A percentile compares a stretch with the other conserved stretches of the same genome.
These are phyloP conservation scores for Claviceps digitariae DNA, from an alignment of 2,329 filamentous ascomycete species.

Conservation along the genomic window DNA sequence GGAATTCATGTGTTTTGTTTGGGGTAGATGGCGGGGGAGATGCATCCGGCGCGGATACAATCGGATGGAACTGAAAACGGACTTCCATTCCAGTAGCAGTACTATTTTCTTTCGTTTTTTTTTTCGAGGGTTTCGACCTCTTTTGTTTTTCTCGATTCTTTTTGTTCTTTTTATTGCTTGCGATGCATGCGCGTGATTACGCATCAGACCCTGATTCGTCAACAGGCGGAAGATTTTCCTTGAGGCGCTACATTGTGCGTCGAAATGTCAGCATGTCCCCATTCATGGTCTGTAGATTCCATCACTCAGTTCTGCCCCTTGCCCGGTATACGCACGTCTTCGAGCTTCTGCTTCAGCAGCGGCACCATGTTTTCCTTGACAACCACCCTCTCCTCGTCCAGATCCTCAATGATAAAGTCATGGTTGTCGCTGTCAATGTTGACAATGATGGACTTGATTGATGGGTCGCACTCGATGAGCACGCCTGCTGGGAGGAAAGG, in stretches of 20 bases:
- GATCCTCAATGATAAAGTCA: conserved; percentile 65
- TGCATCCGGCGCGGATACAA: neutral
- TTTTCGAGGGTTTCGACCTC: too few species aligned
- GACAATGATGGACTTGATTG: conserved; percentile 73
- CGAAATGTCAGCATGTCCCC: neutral
- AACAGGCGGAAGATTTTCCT: conserved; percentile 36
- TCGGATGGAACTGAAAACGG: too few species aligned
- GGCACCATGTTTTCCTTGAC: conserved; percentile 62
- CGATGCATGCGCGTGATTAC: conserved; percentile 12
- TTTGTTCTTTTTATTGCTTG: neutral
- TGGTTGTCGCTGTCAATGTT: conserved; percentile 59
- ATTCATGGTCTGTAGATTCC: neutral
- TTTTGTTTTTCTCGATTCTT: neutral
- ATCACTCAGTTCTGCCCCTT: too few species aligned
- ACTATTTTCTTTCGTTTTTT: neutral
- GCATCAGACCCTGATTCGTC: conserved; percentile 38
- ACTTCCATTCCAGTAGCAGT: too few species aligned
- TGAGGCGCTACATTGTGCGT: conserved; percentile 26
- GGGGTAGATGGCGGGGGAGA: neutral
- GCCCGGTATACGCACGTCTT: conserved; percentile 50
- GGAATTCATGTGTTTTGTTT: neutral
- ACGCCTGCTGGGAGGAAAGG: conserved; percentile 45
- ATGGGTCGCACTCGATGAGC: conserved; percentile 71
- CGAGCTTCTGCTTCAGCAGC: conserved; percentile 52
- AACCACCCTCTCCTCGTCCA: conserved; percentile 63